Evolutionary conservation across 257 asterid species (phyloP), one percentile per base, ranked within the genome.

Genomic region (Cruciata laevipes): DNA sequence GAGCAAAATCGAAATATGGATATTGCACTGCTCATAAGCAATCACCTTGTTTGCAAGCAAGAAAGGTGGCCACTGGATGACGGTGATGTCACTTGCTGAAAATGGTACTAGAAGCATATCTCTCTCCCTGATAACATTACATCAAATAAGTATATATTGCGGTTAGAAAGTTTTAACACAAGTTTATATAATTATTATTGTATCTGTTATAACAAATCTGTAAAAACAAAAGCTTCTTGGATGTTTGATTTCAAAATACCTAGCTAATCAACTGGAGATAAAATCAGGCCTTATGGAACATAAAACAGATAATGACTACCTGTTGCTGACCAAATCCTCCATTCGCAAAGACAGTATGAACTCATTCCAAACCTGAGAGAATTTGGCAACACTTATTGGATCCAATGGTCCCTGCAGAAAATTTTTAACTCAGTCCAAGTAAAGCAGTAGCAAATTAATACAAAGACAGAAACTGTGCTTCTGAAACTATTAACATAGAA

Each of bases 41-140:
- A 69, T 78, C 77, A 94, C 99, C 97, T 94, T 94, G 75, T 98
- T 94, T 67, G 99, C 96, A 58, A 94, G 96, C 84, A 94, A 81
- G 85, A 94, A 94, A 61, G 99, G 99, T 70, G 99, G 99, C 99
- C 97, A 90, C 82, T 94, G 99, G 80, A 94, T 90, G 52, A 94
- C 98, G 60, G 93, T 75, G 63, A 94, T 87, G 42, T 87, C 96
- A 79, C 90, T 85, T 33, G 96, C 86, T 57, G 95, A 77, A 87
- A 84, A 94, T 44, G 97, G 99, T 67, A 94, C 98, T 61, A 94
- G 96, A 75, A 94, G 93, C 83, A 94, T 76, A 74, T 94, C 86
- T 77, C 85, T 87, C 78, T 94, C 99, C 82, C 99, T 94, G 82
- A 71, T 67, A 67, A 78, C 31, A 78, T 53, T 52, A 75, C 61